Percentiles rank a stretch among this genome's conserved stretches.
Evolutionary conservation across 1,284 basidiomycete genomes (phyloP).

Genomic region (Marasmius sp.): DNA sequence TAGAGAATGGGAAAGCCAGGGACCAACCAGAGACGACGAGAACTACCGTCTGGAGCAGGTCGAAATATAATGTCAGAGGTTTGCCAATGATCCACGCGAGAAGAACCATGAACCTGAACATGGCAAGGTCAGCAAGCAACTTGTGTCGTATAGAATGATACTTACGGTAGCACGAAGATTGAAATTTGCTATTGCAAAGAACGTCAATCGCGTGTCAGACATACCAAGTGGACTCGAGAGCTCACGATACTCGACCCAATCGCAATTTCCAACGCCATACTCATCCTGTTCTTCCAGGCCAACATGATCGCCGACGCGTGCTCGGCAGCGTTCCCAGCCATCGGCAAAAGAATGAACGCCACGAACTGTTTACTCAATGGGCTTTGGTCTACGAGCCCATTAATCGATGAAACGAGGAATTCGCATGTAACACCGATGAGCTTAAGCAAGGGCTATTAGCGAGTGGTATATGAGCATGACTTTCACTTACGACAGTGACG

Average conservation of each 20-base stretch:
- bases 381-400: neutral
- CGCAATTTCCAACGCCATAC: constrained; percentile 4
- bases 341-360: constrained; percentile 3
- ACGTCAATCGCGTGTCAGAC: neutral
- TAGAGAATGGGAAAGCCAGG: neutral
- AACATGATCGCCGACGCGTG: constrained; percentile 4
- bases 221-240: neutral
- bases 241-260: constrained; percentile 7
- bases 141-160: neutral
- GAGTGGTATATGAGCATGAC: neutral
- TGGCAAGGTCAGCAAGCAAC: neutral
- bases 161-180: constrained; percentile 7
- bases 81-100: constrained; percentile 4
- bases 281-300: constrained; percentile 1
- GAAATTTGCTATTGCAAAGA: constrained; percentile 3
- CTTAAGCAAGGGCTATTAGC: neutral
- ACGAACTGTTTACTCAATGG: constrained; percentile 8
- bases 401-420: constrained; percentile 6
- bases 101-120: constrained; percentile 2
- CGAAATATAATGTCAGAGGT: constrained; percentile 4
- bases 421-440: constrained; percentile 7
- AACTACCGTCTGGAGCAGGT: neutral
- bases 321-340: constrained; percentile 6
- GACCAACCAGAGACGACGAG: neutral
- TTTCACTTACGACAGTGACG: constrained; percentile 1